Percentiles rank a stretch among this genome's conserved stretches.
Conservation (phyloP, 495 filamentous ascomycete genomes). For the Daldinia caldariorum region DNA sequence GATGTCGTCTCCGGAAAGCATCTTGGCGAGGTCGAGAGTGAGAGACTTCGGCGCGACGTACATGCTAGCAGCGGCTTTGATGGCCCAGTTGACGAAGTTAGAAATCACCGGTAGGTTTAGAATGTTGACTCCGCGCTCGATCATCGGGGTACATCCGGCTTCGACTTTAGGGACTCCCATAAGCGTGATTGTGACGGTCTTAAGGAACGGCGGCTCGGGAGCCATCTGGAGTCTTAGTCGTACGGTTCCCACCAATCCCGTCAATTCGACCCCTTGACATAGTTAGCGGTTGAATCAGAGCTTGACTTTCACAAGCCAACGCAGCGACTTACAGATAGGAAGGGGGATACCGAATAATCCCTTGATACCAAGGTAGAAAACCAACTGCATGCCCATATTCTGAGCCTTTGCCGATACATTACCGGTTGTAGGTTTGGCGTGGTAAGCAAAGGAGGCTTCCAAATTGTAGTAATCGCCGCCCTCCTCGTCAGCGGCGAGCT, state of each 20-base stretch:
- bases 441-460: slow-evolving; percentile 92
- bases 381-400: slow-evolving; percentile 94
- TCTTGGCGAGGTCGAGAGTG: slow-evolving; percentile 88
- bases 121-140: slow-evolving; percentile 88
- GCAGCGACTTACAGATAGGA: slow-evolving; percentile 68
- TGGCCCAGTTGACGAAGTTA: slow-evolving; percentile 97
- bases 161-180: slow-evolving; percentile 91
- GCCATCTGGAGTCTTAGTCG: slow-evolving; percentile 83
- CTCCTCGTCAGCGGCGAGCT: slow-evolving; percentile 88
- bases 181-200: slow-evolving; percentile 89
- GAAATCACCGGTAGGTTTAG: slow-evolving; percentile 92
- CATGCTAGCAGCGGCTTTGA: slow-evolving; percentile 83
- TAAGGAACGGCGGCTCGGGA: slow-evolving; percentile 89
- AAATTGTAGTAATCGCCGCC: slow-evolving; percentile 95
- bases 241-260: slow-evolving; percentile 85
- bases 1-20: slow-evolving; percentile 89
- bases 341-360: slow-evolving; percentile 88
- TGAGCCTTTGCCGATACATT: slow-evolving; percentile 79
- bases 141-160: slow-evolving; percentile 91
- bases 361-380: slow-evolving; percentile 91
- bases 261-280: slow-evolving; percentile 73
- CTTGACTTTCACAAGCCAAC: no score
- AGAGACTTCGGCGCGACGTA: slow-evolving; percentile 97
- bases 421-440: slow-evolving; percentile 76
- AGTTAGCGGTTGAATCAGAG: slow-evolving; percentile 15